Base-by-base conservation (phyloP, 345 rosid genomes). In the Gossypium ekmanianum region DNA sequence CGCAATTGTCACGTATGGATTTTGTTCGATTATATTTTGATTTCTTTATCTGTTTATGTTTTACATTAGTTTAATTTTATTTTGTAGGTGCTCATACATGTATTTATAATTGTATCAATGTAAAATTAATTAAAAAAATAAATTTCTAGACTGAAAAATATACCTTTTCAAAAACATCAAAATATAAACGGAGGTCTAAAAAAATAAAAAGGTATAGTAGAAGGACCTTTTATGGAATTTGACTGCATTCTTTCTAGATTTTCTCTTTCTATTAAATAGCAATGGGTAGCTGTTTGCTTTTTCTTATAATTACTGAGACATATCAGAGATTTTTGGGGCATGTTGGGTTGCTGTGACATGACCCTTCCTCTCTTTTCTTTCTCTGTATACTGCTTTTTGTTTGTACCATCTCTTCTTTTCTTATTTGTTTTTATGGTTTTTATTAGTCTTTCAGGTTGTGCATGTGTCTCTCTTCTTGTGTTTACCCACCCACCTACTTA, bases 301-400 rank as follows among this genome's bases (percentile, higher is more conserved):
- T 74, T 71, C 39, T 74, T 73, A 52, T 71, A 55, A 61, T 74
- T 79, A 72, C 51, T 75, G 72, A 69, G 79, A 63, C 67, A 63
- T 54, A 18, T 77, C 76, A 77, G 81, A 82, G 83, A 80, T 76
- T 73, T 76, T 76, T 76, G 81, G 79, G 81, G 84, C 79, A 85
- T 82, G 82, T 80, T 85, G 79, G 68, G 83, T 76, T 74, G 77
- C 74, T 84, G 56, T 80, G 84, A 84, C 82, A 80, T 76, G 85
- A 85, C 85, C 75, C 79, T 77, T 84, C 83, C 83, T 81, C 61
- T 74, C 68, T 71, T 71, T 62, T 71, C 70, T 57, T 57, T 75
- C 74, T 62, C 79, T 73, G 74, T 51, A 74, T 75, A 39, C 64
- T 51, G 48, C 73, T 18, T 20, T 48, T 41, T 51, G n/a, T 57